A percentile compares a stretch with the other conserved stretches of the same genome.
Conservation (phyloP, 345 rosid species). For the Raphanus sativus region DNA sequence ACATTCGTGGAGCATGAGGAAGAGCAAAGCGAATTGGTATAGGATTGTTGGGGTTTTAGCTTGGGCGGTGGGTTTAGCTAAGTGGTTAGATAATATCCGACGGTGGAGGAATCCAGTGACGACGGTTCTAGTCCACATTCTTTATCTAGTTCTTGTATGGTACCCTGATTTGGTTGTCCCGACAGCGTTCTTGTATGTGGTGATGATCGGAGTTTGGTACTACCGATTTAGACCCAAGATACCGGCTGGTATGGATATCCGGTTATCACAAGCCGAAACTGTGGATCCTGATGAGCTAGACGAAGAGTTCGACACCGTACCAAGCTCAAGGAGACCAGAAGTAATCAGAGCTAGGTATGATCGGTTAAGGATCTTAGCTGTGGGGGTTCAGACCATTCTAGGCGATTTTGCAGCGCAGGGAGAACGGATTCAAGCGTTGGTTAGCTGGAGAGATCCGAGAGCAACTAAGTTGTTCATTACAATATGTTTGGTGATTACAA, state of each 20-base stretch:
- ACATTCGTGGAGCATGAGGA: constrained; percentile 97
- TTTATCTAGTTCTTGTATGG: constrained; percentile 93
- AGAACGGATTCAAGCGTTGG: constrained; percentile 81
- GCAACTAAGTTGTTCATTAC: constrained; percentile 88
- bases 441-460: constrained; percentile 98
- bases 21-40: constrained; percentile 92
- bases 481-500: constrained; percentile 67
- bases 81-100: constrained; percentile 76
- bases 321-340: constrained; percentile 75
- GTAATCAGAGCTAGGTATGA: constrained; percentile 74
- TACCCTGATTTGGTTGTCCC: constrained; percentile 91
- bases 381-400: constrained; percentile 82
- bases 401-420: constrained; percentile 98
- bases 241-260: constrained; percentile 90
- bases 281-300: constrained; percentile 90
- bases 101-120: constrained; percentile 90
- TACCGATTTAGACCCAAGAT: constrained; percentile 82
- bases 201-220: constrained; percentile 89
- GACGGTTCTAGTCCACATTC: constrained; percentile 72
- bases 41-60: constrained; percentile 89
- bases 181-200: constrained; percentile 77
- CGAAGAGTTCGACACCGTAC: constrained; percentile 92
- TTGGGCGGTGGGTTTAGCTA: constrained; percentile 91
- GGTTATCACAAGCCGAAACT: constrained; percentile 77
- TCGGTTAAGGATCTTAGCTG: constrained; percentile 76